Conservation (phyloP, 805 yeast species). For the Nematodospora valgi region DNA sequence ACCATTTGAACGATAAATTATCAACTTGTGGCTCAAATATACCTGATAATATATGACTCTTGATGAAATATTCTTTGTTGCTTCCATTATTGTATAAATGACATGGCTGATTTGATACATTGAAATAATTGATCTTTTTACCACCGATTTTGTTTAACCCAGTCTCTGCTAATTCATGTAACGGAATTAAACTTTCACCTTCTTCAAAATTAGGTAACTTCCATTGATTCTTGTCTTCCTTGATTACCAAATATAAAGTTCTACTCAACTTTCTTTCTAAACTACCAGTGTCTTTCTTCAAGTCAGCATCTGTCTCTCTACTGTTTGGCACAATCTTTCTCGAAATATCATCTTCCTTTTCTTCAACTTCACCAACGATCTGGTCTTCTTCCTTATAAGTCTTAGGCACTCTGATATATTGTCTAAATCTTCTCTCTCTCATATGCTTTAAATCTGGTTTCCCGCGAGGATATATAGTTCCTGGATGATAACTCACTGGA, state of each 20-base stretch:
- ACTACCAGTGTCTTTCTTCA: slow-evolving; percentile 54
- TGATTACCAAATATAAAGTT: slow-evolving; percentile 73
- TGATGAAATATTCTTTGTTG: slow-evolving; percentile 64
- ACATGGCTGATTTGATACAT: slow-evolving; percentile 87
- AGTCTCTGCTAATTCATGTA: slow-evolving; percentile 71
- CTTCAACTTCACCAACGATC: slow-evolving; percentile 29
- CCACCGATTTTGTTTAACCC: slow-evolving; percentile 77
- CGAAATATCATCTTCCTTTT: slow-evolving; percentile 48
- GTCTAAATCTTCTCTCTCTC: slow-evolving; percentile 84
- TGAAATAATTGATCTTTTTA: slow-evolving; percentile 73
- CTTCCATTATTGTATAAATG: slow-evolving; percentile 47
- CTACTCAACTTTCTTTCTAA: slow-evolving; percentile 78
- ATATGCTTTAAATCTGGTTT: slow-evolving; percentile 81
- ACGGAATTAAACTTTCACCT: slow-evolving; percentile 26
- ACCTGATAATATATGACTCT: slow-evolving; percentile 88
- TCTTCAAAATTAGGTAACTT: slow-evolving; percentile 65
- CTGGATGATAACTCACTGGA: slow-evolving; percentile 70
- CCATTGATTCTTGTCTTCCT: slow-evolving; percentile 60
- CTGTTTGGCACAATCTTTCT: slow-evolving; percentile 69
- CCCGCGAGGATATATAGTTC: slow-evolving; percentile 78
- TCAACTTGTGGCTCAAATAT: slow-evolving; percentile 47
- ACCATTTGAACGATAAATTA: slow-evolving; percentile 67
- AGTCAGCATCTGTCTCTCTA: slow-evolving; percentile 77
- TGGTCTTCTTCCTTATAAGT: slow-evolving; percentile 39
- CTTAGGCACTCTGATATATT: slow-evolving; percentile 72